A percentile compares a stretch with the other conserved stretches of the same genome.
Conservation (phyloP, 768 basidiomycete genomes). For the Tulasnella sp. region DNA sequence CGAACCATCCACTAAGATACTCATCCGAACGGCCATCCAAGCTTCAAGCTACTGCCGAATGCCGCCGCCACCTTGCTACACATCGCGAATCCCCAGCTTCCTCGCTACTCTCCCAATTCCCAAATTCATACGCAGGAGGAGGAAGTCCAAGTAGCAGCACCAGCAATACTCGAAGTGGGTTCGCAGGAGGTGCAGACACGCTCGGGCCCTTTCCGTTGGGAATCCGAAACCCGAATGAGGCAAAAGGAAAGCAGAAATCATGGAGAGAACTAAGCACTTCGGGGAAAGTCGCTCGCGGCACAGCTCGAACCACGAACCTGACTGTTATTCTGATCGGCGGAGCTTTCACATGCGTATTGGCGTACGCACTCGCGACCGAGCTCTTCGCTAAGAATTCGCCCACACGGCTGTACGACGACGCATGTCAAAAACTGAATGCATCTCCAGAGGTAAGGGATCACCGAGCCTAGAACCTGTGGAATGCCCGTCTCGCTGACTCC, state of each 20-base stretch:
- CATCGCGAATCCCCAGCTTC: constrained; percentile 52
- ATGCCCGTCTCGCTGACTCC: background rate
- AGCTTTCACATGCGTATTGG: constrained; percentile 71
- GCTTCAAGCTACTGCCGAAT: constrained; percentile 14
- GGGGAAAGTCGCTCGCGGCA: constrained; percentile 66
- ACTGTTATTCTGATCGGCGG: constrained; percentile 73
- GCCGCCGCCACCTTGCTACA: constrained; percentile 51
- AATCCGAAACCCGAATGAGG: constrained; percentile 58
- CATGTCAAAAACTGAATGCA: constrained; percentile 55
- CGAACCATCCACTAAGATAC: background rate
- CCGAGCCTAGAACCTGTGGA: too few species aligned
- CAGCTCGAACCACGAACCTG: constrained; percentile 57
- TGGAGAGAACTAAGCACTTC: constrained; percentile 78
- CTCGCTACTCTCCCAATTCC: constrained; percentile 62
- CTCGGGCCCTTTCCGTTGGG: constrained; percentile 82
- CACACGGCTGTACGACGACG: constrained; percentile 72
- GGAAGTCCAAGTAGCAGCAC: background rate
- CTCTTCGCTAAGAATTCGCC: constrained; percentile 88
- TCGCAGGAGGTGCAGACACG: constrained; percentile 47
- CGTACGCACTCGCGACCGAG: constrained; percentile 80
- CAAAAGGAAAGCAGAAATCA: constrained; percentile 62
- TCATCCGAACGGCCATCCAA: constrained; percentile 13
- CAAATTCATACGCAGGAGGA: constrained; percentile 47
- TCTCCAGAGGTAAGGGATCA: constrained; percentile 50
- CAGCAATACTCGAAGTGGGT: background rate